phyloP scores from a whole-genome alignment of 164 flowering plant genomes.

The Vitis vinifera region DNA sequence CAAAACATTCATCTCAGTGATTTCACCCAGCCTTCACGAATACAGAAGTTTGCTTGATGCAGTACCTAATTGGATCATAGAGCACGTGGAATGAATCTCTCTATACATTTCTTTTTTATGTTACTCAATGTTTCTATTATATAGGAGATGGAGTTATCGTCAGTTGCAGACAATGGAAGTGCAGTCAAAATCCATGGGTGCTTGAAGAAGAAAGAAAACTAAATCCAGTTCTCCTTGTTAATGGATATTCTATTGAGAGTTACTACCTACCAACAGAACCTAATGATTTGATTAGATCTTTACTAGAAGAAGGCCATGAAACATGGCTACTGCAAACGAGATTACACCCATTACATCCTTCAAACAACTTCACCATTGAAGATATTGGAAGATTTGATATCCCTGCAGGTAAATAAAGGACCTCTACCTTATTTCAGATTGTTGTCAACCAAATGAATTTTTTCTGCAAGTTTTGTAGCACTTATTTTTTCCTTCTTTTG shows the following conservation, averaged over 20 bases:
- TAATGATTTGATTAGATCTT: constrained; percentile 55
- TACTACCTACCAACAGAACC: constrained; percentile 63
- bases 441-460: background rate
- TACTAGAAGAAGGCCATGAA: constrained; percentile 47
- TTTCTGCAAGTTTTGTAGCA: background rate
- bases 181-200: constrained; percentile 17
- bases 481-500: background rate
- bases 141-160: constrained; percentile 48
- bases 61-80: too few relatives aligned
- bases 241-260: constrained; percentile 59
- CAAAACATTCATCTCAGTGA: background rate
- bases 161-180: constrained; percentile 52
- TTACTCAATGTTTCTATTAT: constrained; percentile 4
- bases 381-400: constrained; percentile 60
- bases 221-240: constrained; percentile 51
- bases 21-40: background rate
- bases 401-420: constrained; percentile 43
- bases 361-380: constrained; percentile 50
- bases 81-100: too few relatives aligned
- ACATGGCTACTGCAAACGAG: constrained; percentile 56
- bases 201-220: constrained; percentile 19
- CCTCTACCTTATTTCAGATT: background rate
- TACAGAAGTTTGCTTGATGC: too few relatives aligned
- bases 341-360: constrained; percentile 47
- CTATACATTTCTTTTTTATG: background rate